These are phyloP conservation scores for Hyphodiscus sp. DNA, from an alignment of 2,329 filamentous ascomycete genomes.

Conservation along the genomic window DNA sequence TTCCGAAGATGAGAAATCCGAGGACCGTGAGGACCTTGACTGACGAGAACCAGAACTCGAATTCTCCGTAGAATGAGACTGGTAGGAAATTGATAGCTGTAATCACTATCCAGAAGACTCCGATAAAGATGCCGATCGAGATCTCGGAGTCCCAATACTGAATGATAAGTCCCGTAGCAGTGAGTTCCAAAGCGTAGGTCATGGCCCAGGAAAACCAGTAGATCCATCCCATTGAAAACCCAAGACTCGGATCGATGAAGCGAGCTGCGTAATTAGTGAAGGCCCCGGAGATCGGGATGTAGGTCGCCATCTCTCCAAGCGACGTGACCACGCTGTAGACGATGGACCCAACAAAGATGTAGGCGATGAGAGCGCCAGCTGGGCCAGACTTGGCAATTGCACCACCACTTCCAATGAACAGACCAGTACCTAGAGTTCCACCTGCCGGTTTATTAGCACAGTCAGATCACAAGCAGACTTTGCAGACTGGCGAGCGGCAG, in stretches of 20 bases:
- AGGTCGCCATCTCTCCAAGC: conserved; percentile 69
- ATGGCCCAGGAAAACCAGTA: conserved; percentile 77
- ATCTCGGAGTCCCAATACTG: conserved; percentile 63
- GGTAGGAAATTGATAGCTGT: conserved; percentile 64
- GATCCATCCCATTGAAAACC: conserved; percentile 76
- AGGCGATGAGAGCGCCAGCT: conserved; percentile 60
- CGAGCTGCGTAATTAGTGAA: conserved; percentile 72
- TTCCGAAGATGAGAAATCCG: conserved; percentile 70
- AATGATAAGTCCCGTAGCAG: conserved; percentile 66
- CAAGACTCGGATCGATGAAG: conserved; percentile 66
- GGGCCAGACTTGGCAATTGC: conserved; percentile 59
- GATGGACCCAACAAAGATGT: conserved; percentile 62
- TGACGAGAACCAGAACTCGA: conserved; percentile 72
- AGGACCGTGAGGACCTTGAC: conserved; percentile 72
- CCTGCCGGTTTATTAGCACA: conserved; percentile 20
- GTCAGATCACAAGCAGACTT: no score
- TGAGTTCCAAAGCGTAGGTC: conserved; percentile 67
- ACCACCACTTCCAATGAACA: conserved; percentile 62
- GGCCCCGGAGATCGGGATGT: conserved; percentile 68
- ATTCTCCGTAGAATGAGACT: conserved; percentile 66
- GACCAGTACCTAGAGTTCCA: conserved; percentile 65
- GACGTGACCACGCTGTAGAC: conserved; percentile 70
- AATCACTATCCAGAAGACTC: conserved; percentile 66
- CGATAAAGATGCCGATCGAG: conserved; percentile 66
- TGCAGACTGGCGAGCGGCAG: no score